A percentile compares a stretch with the other conserved stretches of the same genome.
phyloP scores from a whole-genome alignment of 2,329 filamentous ascomycete species.

The Botryotinia convoluta region DNA sequence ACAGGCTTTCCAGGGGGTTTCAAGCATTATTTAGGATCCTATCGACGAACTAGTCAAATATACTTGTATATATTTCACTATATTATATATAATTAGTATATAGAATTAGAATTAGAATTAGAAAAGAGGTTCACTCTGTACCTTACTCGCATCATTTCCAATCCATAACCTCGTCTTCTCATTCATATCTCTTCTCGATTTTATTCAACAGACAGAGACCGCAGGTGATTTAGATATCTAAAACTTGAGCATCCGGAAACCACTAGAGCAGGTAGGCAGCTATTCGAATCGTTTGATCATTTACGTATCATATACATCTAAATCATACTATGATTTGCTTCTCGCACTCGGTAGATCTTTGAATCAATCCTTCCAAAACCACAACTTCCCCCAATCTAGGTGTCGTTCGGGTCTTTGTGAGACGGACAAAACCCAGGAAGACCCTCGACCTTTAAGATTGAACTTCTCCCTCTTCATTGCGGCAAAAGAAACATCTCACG shows the following conservation, averaged over 20 bases:
- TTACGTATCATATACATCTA: not conserved
- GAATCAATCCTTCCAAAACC: not conserved
- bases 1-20: too few relatives aligned
- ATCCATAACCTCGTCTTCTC: too few relatives aligned
- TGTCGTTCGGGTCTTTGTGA: not conserved
- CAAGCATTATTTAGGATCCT: too few relatives aligned
- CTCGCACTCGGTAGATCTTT: not conserved
- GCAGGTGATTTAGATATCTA: fast-evolving
- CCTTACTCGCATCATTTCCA: too few relatives aligned
- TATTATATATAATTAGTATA: too few relatives aligned
- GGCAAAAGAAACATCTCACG: not conserved
- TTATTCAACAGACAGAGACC: not conserved
- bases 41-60: too few relatives aligned
- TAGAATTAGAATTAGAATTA: too few relatives aligned
- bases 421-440: not conserved
- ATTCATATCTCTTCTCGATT: not conserved
- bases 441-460: not conserved
- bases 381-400: not conserved
- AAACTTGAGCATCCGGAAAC: not conserved
- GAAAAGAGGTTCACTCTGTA: too few relatives aligned
- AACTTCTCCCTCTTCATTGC: not conserved
- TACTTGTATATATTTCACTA: too few relatives aligned
- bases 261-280: not conserved
- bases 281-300: not conserved
- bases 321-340: not conserved